Conservation (phyloP, 2,329 filamentous ascomycete genomes). For the Chrysoporthe austroafricana region DNA sequence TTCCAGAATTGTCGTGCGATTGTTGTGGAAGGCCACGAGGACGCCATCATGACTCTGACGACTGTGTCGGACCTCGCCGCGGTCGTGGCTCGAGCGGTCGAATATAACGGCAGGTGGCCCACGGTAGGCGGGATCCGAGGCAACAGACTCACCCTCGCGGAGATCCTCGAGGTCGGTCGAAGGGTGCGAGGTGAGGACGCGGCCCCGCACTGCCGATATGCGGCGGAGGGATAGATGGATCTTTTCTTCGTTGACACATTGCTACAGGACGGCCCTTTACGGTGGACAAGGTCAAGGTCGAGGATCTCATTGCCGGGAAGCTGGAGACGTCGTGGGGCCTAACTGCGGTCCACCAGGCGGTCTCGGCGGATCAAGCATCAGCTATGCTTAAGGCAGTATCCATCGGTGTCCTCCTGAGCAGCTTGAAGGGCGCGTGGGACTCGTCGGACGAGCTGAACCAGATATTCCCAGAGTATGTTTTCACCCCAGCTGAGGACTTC, state of each 20-base stretch:
- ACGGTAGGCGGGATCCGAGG: conserved; percentile 46
- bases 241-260: neutral
- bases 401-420: conserved; percentile 47
- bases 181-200: conserved; percentile 23
- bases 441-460: conserved; percentile 49
- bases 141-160: conserved; percentile 38
- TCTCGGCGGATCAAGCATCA: conserved; percentile 41
- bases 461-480: conserved; percentile 48
- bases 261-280: conserved; percentile 40
- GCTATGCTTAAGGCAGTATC: conserved; percentile 43
- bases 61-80: conserved; percentile 47
- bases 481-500: conserved; percentile 47
- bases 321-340: conserved; percentile 48
- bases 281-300: conserved; percentile 48
- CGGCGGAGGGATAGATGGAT: conserved; percentile 19
- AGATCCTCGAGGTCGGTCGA: conserved; percentile 45
- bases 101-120: conserved; percentile 50
- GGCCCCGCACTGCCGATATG: no score
- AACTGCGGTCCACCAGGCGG: conserved; percentile 35
- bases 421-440: conserved; percentile 46
- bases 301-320: conserved; percentile 51
- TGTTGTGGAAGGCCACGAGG: conserved; percentile 46
- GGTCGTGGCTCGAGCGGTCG: conserved; percentile 45
- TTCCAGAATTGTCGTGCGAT: conserved; percentile 48
- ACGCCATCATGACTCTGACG: conserved; percentile 49